A percentile compares a stretch with the other conserved stretches of the same genome.
Evolutionary conservation across 192 early-diverging fungal genomes (phyloP).

Genomic region (Chytriomyces confervae): DNA sequence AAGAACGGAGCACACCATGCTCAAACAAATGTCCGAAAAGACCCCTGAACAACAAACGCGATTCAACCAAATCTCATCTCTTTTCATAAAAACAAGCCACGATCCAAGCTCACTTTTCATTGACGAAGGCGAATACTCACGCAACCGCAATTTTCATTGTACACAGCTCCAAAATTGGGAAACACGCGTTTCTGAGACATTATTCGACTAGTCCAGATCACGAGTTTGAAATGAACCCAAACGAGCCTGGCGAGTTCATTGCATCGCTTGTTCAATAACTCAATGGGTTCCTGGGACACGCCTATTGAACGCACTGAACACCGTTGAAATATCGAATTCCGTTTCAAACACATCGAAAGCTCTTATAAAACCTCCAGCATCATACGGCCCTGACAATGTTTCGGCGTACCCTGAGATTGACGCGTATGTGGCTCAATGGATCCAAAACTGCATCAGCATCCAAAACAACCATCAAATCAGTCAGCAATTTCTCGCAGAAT

Average conservation of each 20-base stretch:
- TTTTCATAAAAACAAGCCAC: not conserved
- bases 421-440: constrained; percentile 15
- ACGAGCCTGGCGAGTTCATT: constrained; percentile 26
- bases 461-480: constrained; percentile 16
- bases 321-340: not conserved
- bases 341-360: not conserved
- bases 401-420: constrained; percentile 34
- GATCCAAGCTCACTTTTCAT: constrained; percentile 14
- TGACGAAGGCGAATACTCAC: constrained; percentile 40
- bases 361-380: not conserved
- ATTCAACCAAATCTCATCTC: constrained; percentile 1
- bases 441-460: not conserved
- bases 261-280: constrained; percentile 34
- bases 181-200: constrained; percentile 19
- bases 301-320: not conserved
- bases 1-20: not conserved
- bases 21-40: not conserved
- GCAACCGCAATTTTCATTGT: constrained; percentile 42
- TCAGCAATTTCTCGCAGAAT: not conserved
- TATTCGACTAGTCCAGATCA: not conserved
- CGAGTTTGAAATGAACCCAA: not conserved
- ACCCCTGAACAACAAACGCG: not conserved
- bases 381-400: not conserved
- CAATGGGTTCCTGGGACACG: not conserved
- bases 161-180: constrained; percentile 40